phyloP scores from a whole-genome alignment of 306 rosid genomes.

The Pachyrhizus erosus region DNA sequence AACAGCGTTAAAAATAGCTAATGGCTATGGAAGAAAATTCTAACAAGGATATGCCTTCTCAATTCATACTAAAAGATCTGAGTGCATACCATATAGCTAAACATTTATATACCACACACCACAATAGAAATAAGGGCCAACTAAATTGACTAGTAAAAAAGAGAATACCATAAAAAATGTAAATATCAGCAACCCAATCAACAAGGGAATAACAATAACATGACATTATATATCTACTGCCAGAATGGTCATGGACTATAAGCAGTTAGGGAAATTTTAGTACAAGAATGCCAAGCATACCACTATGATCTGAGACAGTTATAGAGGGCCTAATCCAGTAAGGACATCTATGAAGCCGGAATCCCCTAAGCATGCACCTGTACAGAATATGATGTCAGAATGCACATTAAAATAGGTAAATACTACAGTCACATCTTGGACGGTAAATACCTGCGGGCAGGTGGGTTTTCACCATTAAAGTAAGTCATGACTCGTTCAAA shows the following conservation, averaged over 20 bases:
- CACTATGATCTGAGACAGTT: constrained; percentile 89
- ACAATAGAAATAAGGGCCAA: background rate
- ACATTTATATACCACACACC: constrained; percentile 13
- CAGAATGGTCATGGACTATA: constrained; percentile 12
- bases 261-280: constrained; percentile 29
- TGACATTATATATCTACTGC: background rate
- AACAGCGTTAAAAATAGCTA: background rate
- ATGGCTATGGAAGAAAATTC: constrained; percentile 13
- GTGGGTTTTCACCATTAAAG: constrained; percentile 91
- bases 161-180: background rate
- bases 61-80: constrained; percentile 20
- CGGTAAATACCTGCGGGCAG: constrained; percentile 80
- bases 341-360: constrained; percentile 97
- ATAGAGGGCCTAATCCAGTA: constrained; percentile 98
- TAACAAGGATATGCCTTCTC: constrained; percentile 11
- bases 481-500: constrained; percentile 86
- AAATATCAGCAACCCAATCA: constrained; percentile 11
- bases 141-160: constrained; percentile 10
- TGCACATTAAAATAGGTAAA: constrained; percentile 32
- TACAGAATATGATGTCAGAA: constrained; percentile 40
- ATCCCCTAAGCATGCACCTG: constrained; percentile 99
- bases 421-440: constrained; percentile 15
- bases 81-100: constrained; percentile 14
- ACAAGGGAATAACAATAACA: constrained; percentile 14
- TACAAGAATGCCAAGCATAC: constrained; percentile 56